Evolutionary conservation across 495 filamentous ascomycete genomes (phyloP), one percentile per base, ranked within the genome.

Genomic region (Xanthoparmelia taractica): DNA sequence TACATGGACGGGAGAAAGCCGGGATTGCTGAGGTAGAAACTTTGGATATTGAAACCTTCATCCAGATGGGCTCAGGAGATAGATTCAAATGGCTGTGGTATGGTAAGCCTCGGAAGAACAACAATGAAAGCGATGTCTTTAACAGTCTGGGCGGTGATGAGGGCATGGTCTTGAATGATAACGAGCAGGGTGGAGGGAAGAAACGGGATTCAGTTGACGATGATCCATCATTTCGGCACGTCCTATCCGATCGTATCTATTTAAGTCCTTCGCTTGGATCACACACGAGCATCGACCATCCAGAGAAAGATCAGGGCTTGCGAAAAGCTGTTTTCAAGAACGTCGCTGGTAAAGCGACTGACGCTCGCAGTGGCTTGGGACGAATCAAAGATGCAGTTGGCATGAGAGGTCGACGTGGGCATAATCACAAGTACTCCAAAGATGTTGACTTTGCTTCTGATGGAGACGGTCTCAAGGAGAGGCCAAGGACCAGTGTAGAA

Each of bases 21-120:
- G 88, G 90, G 34, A 95, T 96, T 69, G 91, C 88, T 20, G 93
- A 94, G 64, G 84, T 97, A 40, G 94, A 98, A 74, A 97, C 91
- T 4, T 75, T 89, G 13, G 91, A 97, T 68, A 82, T 98, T 38
- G 92, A 95, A 63, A 87, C 80, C 43, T 94, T 97, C 65, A 80
- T 89, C 36, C 82, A 84, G 61, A 76, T 96, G 38, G 82, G 87
- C 1, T 85, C 82, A 59, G 94, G 94, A 36, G 87, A 90, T 70
- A 82, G 89, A 59, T 79, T 87, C 15, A 97, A 96, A 72, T 97
- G 90, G 87, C 78, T 98, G 13, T 98, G 95, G 95, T 80, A 87
- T 58, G 95, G 95, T 12, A 98, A 96, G 69, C 81, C 87, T 17
- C 84, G 81, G 59, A 90, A 90, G 71, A 81, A 79, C 60, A 81